These are phyloP conservation scores for Phaffomyces antillensis DNA, from an alignment of 805 yeast genomes.

Conservation along the genomic window DNA sequence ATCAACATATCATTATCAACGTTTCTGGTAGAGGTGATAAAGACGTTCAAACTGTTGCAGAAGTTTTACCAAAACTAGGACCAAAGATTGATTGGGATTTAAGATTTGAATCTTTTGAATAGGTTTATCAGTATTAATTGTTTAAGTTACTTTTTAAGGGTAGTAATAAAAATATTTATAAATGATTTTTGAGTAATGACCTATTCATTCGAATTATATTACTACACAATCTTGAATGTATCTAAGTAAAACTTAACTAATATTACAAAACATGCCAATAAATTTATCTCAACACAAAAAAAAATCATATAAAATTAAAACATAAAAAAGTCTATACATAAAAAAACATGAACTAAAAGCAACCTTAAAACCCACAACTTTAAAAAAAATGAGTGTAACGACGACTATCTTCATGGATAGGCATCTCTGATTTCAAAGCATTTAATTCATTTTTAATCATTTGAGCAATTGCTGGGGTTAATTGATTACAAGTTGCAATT, in stretches of 20 bases:
- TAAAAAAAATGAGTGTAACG: slow-evolving; percentile 80
- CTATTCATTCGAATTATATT: too few species aligned
- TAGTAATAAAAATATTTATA: too few species aligned
- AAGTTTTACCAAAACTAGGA: slow-evolving; percentile 82
- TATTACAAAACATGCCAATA: too few species aligned
- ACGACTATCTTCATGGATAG: slow-evolving; percentile 68
- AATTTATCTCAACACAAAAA: too few species aligned
- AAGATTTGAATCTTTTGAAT: slow-evolving; percentile 54
- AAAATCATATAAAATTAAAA: background rate
- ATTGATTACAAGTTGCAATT: slow-evolving; percentile 82
- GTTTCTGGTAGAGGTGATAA: slow-evolving; percentile 98
- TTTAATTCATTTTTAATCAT: slow-evolving; percentile 82
- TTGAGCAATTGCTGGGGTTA: slow-evolving; percentile 83
- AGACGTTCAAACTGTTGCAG: slow-evolving; percentile 97
- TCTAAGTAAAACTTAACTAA: too few species aligned
- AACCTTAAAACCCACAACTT: background rate
- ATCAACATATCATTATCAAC: slow-evolving; percentile 77
- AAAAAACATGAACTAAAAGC: background rate
- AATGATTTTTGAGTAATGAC: too few species aligned
- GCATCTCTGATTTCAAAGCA: slow-evolving; percentile 72
- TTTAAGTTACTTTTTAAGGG: too few species aligned
- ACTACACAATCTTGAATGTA: too few species aligned
- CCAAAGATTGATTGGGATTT: slow-evolving; percentile 94
- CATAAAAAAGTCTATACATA: background rate
- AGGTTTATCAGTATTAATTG: background rate